Conservation (phyloP, 2,329 filamentous ascomycete species). For the Trichocomaceae sp. region DNA sequence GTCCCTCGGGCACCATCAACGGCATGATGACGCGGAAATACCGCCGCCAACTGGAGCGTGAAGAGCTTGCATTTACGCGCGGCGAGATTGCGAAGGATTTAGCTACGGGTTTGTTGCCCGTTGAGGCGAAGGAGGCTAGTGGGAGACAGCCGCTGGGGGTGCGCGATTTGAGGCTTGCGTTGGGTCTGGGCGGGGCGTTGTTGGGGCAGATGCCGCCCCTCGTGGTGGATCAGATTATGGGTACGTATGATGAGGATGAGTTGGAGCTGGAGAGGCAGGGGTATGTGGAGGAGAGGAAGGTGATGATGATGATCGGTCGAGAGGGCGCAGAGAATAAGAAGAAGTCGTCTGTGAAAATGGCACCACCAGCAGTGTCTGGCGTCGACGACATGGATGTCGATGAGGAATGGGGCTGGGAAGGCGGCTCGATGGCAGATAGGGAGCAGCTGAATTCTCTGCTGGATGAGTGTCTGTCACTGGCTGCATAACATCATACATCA, state of each 20-base stretch:
- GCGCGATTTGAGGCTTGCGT: slow-evolving; percentile 67
- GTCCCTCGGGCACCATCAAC: slow-evolving; percentile 56
- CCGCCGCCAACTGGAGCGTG: slow-evolving; percentile 63
- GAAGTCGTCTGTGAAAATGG: slow-evolving; percentile 13
- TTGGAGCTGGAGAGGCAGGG: slow-evolving; percentile 49
- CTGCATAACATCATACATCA: no score
- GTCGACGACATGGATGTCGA: slow-evolving; percentile 37
- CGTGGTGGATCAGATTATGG: slow-evolving; percentile 62
- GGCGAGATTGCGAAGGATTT: slow-evolving; percentile 70
- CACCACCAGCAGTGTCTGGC: slow-evolving; percentile 11
- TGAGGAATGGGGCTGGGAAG: slow-evolving; percentile 35
- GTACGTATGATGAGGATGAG: slow-evolving; percentile 68
- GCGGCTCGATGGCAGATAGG: slow-evolving; percentile 29
- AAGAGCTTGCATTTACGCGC: slow-evolving; percentile 66
- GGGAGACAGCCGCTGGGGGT: slow-evolving; percentile 67
- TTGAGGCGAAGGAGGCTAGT: slow-evolving; percentile 70
- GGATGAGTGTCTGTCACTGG: slow-evolving; percentile 38
- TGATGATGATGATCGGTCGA: slow-evolving; percentile 1
- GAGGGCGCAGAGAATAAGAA: slow-evolving; percentile 12
- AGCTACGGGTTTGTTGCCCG: slow-evolving; percentile 64
- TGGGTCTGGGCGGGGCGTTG: slow-evolving; percentile 69
- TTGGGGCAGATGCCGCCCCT: slow-evolving; percentile 71
- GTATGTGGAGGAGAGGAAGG: slow-evolving; percentile 19
- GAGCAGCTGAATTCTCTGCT: slow-evolving; percentile 34
- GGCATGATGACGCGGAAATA: slow-evolving; percentile 78